Percentiles rank a stretch among this genome's conserved stretches.
Evolutionary conservation across 306 rosid genomes (phyloP).

Genomic region (Rubus parviflorus): DNA sequence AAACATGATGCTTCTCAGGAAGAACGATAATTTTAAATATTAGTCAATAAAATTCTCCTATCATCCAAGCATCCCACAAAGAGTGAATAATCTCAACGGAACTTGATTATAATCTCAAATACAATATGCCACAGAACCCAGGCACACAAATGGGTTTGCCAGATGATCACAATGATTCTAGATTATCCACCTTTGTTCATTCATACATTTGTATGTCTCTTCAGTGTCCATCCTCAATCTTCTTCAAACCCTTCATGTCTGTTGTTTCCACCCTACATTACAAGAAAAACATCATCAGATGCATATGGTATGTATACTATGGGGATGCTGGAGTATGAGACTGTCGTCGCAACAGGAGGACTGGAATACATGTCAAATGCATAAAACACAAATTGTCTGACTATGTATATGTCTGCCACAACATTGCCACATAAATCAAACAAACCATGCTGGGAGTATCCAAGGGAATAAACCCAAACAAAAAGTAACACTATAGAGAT

Average conservation of each 20-base stretch:
- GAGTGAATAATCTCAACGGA: neutral
- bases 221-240: constrained; percentile 72
- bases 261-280: constrained; percentile 90
- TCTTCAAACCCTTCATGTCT: constrained; percentile 98
- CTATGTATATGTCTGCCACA: neutral
- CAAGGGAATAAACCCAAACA: neutral
- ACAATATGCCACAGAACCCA: constrained; percentile 10
- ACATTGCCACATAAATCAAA: neutral
- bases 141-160: constrained; percentile 3
- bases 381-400: neutral
- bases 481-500: neutral
- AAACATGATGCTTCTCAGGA: neutral
- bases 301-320: neutral
- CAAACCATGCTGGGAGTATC: neutral
- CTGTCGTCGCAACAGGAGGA: neutral
- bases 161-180: constrained; percentile 12
- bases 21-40: neutral
- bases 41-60: neutral
- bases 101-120: neutral
- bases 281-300: constrained; percentile 34
- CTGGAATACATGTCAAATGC: neutral
- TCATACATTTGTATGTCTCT: constrained; percentile 11
- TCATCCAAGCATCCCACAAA: neutral
- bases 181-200: constrained; percentile 4
- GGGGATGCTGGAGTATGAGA: neutral